Conservation (phyloP, 2,329 filamentous ascomycete species). For the Aspergillus fumigatiaffinis region DNA sequence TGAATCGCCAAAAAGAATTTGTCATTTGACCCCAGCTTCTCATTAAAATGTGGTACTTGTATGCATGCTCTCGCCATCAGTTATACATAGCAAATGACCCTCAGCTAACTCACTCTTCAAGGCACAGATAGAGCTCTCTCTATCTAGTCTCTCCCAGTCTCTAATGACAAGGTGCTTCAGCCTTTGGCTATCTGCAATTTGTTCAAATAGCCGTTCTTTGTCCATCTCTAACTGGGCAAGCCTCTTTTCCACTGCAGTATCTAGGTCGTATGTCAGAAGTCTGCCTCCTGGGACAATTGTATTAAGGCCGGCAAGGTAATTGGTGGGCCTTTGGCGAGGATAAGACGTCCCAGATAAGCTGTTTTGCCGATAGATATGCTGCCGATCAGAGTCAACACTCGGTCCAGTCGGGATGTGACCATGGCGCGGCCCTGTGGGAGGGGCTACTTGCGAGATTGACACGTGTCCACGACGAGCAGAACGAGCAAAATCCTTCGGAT, state of each 20-base stretch:
- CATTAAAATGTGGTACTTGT: conserved; percentile 38
- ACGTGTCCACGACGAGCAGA: conserved; percentile 33
- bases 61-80: conserved; percentile 41
- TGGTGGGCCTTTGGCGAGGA: conserved; percentile 39
- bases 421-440: conserved; percentile 37
- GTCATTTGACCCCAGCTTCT: neutral
- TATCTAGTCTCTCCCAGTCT: conserved; percentile 47
- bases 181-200: conserved; percentile 43
- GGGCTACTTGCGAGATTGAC: conserved; percentile 22
- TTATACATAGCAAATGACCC: conserved; percentile 44
- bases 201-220: conserved; percentile 42
- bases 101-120: conserved; percentile 48
- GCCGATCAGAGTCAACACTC: conserved; percentile 30
- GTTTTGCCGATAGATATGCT: conserved; percentile 33
- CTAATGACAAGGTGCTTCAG: conserved; percentile 39
- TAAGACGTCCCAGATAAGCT: conserved; percentile 34
- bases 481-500: conserved; percentile 33
- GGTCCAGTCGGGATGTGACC: conserved; percentile 25
- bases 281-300: conserved; percentile 43
- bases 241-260: conserved; percentile 41
- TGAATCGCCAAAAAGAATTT: neutral
- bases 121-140: conserved; percentile 45
- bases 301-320: conserved; percentile 36
- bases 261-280: conserved; percentile 34
- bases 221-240: conserved; percentile 44